Evolutionary conservation across 768 basidiomycete species (phyloP).

Genomic region (Auriscalpium orientale): DNA sequence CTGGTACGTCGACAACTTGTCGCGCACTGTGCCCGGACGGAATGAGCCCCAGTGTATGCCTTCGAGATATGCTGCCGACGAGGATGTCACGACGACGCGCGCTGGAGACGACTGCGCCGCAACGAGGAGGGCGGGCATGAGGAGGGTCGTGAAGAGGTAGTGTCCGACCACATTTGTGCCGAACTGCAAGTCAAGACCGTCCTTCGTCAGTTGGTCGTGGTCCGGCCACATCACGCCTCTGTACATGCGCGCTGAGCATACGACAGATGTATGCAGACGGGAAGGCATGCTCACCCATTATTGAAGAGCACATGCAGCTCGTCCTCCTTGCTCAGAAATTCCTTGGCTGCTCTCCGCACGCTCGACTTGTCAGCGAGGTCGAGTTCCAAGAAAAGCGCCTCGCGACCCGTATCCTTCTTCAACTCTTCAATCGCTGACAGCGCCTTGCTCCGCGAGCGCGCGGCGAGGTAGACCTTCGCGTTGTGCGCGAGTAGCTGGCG

Average conservation of each 20-base stretch:
- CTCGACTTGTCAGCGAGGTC: neutral
- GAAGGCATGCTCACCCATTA: neutral
- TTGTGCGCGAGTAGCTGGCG: conserved; percentile 4
- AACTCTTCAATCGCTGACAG: conserved; percentile 2
- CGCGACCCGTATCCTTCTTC: neutral
- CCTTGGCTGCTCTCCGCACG: neutral
- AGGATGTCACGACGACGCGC: conserved; percentile 20
- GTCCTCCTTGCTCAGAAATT: neutral
- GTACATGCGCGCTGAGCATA: neutral
- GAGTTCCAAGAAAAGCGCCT: conserved; percentile 2
- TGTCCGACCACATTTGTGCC: conserved; percentile 15
- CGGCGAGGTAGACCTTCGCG: conserved; percentile 11
- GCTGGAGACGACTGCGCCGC: conserved; percentile 1
- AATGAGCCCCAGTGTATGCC: conserved; percentile 1
- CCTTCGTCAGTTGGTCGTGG: conserved; percentile 3
- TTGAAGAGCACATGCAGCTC: conserved; percentile 5
- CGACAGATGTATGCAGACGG: neutral
- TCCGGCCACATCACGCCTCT: conserved; percentile 8
- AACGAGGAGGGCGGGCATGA: conserved; percentile 19
- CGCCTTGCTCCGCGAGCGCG: neutral
- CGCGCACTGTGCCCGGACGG: neutral
- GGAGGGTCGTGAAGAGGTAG: conserved; percentile 15
- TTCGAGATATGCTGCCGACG: neutral
- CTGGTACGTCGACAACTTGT: neutral
- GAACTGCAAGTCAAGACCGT: conserved; percentile 16